Evolutionary conservation across 73 alveolate genomes (phyloP).

Genomic region (Paramecium caudatum): DNA sequence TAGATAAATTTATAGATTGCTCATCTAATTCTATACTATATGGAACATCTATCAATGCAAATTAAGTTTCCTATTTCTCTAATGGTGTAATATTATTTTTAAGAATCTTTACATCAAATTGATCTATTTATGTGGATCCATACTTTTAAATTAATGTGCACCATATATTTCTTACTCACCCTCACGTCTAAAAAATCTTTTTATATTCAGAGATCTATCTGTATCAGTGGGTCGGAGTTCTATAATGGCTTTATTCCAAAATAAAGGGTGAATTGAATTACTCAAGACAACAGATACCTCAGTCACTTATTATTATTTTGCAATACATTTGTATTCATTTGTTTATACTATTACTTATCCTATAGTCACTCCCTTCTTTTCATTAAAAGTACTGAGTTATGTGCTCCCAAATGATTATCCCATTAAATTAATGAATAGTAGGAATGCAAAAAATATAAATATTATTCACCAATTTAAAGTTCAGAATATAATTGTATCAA

Average conservation of each 20-base stretch:
- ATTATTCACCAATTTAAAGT: no score
- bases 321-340: not conserved
- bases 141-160: not conserved
- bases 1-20: not conserved
- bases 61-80: not conserved
- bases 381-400: not conserved
- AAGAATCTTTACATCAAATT: no score
- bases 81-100: no score
- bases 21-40: not conserved
- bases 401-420: no score
- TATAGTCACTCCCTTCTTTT: not conserved
- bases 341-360: not conserved
- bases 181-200: not conserved
- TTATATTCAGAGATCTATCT: not conserved
- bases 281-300: not conserved
- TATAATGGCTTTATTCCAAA: constrained; percentile 25
- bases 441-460: no score
- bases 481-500: no score
- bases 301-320: not conserved
- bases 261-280: not conserved
- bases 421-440: no score
- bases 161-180: not conserved
- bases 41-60: not conserved
- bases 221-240: not conserved
- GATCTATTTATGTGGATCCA: not conserved